A percentile compares a stretch with the other conserved stretches of the same genome.
Conservation (phyloP, 305 asterid genomes). For the Fraxinus floribunda region DNA sequence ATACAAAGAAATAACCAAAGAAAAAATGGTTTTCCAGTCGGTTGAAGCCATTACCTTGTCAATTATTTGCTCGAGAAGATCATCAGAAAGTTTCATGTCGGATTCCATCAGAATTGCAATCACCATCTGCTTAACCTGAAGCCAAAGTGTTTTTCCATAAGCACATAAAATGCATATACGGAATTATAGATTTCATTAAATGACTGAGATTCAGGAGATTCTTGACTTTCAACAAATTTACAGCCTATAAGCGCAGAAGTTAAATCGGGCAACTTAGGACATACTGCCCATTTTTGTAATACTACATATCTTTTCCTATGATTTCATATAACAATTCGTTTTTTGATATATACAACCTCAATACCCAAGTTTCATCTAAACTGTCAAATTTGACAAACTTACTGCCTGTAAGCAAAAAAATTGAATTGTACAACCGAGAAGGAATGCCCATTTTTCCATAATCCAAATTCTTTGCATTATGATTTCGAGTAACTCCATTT, state of each 20-base stretch:
- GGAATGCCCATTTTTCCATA: neutral
- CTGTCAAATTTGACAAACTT: neutral
- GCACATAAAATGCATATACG: neutral
- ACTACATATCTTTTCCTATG: neutral
- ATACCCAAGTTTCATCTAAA: neutral
- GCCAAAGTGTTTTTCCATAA: slow-evolving; percentile 5
- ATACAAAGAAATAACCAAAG: slow-evolving; percentile 1
- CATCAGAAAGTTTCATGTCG: slow-evolving; percentile 66
- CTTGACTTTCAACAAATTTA: neutral
- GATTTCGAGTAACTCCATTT: neutral
- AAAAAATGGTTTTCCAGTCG: neutral
- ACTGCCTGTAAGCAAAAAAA: neutral
- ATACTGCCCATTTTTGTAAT: neutral
- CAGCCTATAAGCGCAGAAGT: neutral
- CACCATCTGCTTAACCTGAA: slow-evolving; percentile 88
- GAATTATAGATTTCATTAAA: neutral
- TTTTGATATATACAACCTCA: neutral
- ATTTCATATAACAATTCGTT: neutral
- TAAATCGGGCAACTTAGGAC: neutral
- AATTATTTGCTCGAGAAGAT: slow-evolving; percentile 65
- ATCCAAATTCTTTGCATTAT: neutral
- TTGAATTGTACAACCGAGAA: neutral
- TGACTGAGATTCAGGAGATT: neutral
- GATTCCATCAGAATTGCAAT: slow-evolving; percentile 73
- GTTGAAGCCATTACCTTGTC: slow-evolving; percentile 51